A percentile compares a stretch with the other conserved stretches of the same genome.
Conservation (phyloP, 1,284 basidiomycete species). For the Ceratobasidium sp. region DNA sequence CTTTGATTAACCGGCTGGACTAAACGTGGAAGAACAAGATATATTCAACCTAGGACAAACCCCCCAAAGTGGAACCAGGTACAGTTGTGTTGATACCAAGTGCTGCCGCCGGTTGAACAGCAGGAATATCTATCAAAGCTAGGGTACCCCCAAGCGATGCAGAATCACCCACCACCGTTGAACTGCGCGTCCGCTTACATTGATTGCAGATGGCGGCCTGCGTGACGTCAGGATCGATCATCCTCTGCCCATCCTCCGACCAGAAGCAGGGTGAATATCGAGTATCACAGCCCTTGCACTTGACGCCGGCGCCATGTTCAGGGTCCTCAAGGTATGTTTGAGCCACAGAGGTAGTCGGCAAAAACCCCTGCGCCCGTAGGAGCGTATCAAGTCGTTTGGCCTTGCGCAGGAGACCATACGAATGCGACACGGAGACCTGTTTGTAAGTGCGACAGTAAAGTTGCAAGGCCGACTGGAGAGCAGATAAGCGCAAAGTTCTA, state of each 20-base stretch:
- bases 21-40: too few relatives aligned
- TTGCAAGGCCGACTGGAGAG: conserved; percentile 77
- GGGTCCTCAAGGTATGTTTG: background rate
- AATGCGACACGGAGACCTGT: conserved; percentile 69
- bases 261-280: conserved; percentile 56
- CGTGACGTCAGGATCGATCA: conserved; percentile 21
- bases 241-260: conserved; percentile 35
- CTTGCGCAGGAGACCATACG: conserved; percentile 84
- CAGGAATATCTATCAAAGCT: background rate
- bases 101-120: background rate
- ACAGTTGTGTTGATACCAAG: background rate
- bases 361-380: conserved; percentile 51
- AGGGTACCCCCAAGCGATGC: background rate
- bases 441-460: conserved; percentile 85
- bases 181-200: conserved; percentile 4
- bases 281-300: conserved; percentile 54
- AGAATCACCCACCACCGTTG: background rate
- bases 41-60: background rate
- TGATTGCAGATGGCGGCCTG: conserved; percentile 24
- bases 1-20: too few relatives aligned
- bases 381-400: conserved; percentile 79
- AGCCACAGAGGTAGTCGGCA: conserved; percentile 15
- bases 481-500: background rate
- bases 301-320: background rate
- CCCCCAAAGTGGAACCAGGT: background rate